Conservation (phyloP, 345 rosid genomes). For the Syzygium grande region DNA sequence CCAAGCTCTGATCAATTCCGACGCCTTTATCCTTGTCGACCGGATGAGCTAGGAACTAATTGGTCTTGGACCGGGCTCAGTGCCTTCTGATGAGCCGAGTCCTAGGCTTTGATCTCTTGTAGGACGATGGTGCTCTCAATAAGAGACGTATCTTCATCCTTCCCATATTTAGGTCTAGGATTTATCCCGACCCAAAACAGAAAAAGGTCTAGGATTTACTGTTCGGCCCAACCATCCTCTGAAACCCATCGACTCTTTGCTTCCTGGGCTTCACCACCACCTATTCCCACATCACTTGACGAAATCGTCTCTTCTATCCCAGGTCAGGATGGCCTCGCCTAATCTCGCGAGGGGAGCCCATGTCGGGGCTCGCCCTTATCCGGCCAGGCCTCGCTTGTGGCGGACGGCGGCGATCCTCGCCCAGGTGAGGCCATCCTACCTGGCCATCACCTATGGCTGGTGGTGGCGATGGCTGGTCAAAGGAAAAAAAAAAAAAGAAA, state of each 20-base stretch:
- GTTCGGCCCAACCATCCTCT: background rate
- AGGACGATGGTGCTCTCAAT: background rate
- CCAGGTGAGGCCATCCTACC: too few relatives aligned
- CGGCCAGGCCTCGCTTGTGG: too few relatives aligned
- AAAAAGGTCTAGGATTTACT: background rate
- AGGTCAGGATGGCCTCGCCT: too few relatives aligned
- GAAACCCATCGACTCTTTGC: background rate
- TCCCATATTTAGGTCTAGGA: background rate
- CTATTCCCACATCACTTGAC: background rate
- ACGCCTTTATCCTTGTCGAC: background rate
- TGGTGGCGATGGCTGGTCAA: too few relatives aligned
- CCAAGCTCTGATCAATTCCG: background rate
- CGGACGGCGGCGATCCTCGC: too few relatives aligned
- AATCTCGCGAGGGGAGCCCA: too few relatives aligned
- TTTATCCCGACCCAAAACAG: background rate
- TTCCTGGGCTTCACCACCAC: background rate
- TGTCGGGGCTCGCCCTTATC: too few relatives aligned
- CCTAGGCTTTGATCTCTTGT: background rate
- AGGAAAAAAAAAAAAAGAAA: too few relatives aligned
- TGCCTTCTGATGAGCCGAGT: background rate
- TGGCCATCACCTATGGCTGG: too few relatives aligned
- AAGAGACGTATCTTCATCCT: background rate
- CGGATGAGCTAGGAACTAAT: background rate
- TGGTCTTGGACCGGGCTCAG: background rate
- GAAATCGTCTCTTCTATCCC: background rate